These are phyloP conservation scores for Periconia sp. DNA, from an alignment of 2,329 filamentous ascomycete genomes.

Conservation along the genomic window DNA sequence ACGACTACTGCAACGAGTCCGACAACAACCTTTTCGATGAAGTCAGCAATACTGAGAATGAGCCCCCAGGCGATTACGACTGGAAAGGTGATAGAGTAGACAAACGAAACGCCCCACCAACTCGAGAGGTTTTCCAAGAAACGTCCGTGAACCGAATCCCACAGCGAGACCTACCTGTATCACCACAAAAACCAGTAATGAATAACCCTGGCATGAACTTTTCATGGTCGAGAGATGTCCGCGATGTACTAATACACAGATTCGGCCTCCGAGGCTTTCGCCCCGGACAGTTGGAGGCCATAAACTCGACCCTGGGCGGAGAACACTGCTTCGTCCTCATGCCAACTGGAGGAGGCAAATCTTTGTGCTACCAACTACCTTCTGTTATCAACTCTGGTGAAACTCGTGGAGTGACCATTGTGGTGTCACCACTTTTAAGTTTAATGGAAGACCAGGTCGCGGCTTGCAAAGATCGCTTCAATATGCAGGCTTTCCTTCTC, in stretches of 20 bases:
- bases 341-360: conserved; percentile 97
- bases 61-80: conserved; percentile 31
- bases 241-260: conserved; percentile 76
- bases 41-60: conserved; percentile 51
- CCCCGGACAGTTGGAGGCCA: conserved; percentile 90
- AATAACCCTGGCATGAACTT: conserved; percentile 38
- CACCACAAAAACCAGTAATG: conserved; percentile 36
- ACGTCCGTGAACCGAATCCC: conserved; percentile 27
- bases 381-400: conserved; percentile 81
- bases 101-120: conserved; percentile 13
- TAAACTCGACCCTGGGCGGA: conserved; percentile 87
- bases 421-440: conserved; percentile 93
- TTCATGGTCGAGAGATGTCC: conserved; percentile 87
- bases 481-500: conserved; percentile 80
- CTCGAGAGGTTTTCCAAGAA: conserved; percentile 40
- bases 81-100: conserved; percentile 36
- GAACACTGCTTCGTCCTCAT: conserved; percentile 95
- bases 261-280: conserved; percentile 89
- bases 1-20: conserved; percentile 38
- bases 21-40: conserved; percentile 47
- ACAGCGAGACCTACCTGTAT: conserved; percentile 20
- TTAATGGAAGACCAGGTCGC: conserved; percentile 97
- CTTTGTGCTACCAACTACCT: conserved; percentile 93
- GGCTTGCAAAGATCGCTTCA: conserved; percentile 71
- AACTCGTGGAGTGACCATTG: conserved; percentile 86